Conservation (phyloP, 1,284 basidiomycete species). For the Coriolopsis trogii region DNA sequence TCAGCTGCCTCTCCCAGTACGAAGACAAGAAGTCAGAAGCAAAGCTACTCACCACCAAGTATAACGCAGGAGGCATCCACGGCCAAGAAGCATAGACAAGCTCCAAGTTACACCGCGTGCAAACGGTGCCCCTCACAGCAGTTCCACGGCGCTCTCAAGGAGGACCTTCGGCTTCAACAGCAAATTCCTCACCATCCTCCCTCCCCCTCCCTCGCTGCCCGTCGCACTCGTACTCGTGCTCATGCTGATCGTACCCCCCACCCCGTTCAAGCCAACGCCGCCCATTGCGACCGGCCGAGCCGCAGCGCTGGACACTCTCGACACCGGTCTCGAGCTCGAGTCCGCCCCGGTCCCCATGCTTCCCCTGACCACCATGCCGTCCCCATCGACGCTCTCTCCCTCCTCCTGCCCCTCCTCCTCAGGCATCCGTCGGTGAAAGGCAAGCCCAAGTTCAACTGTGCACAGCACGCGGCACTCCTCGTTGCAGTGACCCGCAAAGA, state of each 20-base stretch:
- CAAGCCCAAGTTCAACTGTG: constrained; percentile 40
- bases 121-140: constrained; percentile 27
- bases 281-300: constrained; percentile 14
- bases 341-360: constrained; percentile 2
- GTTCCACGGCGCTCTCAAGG: constrained; percentile 37
- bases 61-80: not conserved
- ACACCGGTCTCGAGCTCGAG: constrained; percentile 4
- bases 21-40: no score
- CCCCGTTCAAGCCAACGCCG: constrained; percentile 8
- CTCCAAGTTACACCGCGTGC: not conserved
- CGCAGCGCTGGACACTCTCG: constrained; percentile 6
- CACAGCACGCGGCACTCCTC: constrained; percentile 36
- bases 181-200: constrained; percentile 31
- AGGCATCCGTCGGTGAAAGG: constrained; percentile 28
- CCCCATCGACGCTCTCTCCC: constrained; percentile 20
- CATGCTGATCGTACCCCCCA: constrained; percentile 8
- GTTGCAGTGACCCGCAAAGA: constrained; percentile 35
- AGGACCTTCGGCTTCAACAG: constrained; percentile 42
- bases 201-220: constrained; percentile 15
- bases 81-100: not conserved
- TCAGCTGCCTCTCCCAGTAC: no score
- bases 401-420: constrained; percentile 14
- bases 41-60: not conserved
- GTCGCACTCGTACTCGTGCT: constrained; percentile 1
- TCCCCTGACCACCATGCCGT: constrained; percentile 21